These are phyloP conservation scores for Glycine soja DNA, from an alignment of 306 rosid species.

Conservation along the genomic window DNA sequence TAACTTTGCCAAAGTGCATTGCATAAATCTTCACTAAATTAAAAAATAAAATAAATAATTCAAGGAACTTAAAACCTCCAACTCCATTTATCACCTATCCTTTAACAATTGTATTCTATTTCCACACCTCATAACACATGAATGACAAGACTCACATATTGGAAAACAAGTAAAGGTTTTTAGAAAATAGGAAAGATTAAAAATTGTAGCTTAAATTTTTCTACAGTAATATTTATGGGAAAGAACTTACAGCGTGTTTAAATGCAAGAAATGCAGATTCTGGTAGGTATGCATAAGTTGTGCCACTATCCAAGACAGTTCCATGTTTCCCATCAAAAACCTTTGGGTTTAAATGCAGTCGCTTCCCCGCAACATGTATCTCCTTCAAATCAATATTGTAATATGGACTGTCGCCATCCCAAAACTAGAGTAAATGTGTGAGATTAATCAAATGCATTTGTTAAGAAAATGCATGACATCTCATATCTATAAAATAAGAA, in stretches of 20 bases:
- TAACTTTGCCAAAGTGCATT: constrained; percentile 10
- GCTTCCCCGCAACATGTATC: constrained; percentile 89
- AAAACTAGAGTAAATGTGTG: constrained; percentile 98
- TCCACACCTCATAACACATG: constrained; percentile 1
- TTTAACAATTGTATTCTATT: constrained; percentile 27
- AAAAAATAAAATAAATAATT: constrained; percentile 9
- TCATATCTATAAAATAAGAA: constrained; percentile 44
- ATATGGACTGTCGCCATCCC: constrained; percentile 99
- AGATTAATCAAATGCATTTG: constrained; percentile 77
- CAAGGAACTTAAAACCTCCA: constrained; percentile 21
- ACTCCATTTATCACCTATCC: constrained; percentile 2
- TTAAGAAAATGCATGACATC: constrained; percentile 59
- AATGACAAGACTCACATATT: not conserved
- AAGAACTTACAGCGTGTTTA: constrained; percentile 81
- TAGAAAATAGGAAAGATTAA: constrained; percentile 1
- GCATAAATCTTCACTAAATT: constrained; percentile 32
- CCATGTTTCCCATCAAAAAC: constrained; percentile 88
- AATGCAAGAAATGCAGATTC: constrained; percentile 74
- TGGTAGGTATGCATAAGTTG: constrained; percentile 95
- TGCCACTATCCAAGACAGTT: constrained; percentile 93
- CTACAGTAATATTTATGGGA: constrained; percentile 10
- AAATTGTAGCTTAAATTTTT: not conserved
- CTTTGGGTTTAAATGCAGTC: constrained; percentile 62
- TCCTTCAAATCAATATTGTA: constrained; percentile 96
- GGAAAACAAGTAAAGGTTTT: constrained; percentile 23